Evolutionary conservation across 257 asterid species (phyloP).

Genomic region (Nicotiana tomentosiformis): DNA sequence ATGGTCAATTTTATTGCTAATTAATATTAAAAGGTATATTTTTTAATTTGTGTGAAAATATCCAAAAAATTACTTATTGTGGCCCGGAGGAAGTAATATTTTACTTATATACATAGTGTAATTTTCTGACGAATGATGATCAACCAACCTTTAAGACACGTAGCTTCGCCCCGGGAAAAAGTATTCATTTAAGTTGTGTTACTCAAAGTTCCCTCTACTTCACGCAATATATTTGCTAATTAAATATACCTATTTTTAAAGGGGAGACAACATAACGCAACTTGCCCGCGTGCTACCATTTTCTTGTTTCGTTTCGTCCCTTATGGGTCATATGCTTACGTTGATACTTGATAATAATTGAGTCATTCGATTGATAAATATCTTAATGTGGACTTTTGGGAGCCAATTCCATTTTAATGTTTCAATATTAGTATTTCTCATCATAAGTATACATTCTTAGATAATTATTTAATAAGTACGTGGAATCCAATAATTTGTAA

Average conservation of each 20-base stretch:
- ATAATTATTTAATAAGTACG: not conserved
- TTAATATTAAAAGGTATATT: too few relatives aligned
- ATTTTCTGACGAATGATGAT: too few relatives aligned
- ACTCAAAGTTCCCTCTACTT: constrained; percentile 7
- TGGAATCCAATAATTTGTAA: not conserved
- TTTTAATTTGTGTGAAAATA: too few relatives aligned
- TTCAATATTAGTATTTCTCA: not conserved
- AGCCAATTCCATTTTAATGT: not conserved
- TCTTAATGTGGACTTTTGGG: constrained; percentile 1
- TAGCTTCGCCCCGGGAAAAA: not conserved
- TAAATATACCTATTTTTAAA: not conserved
- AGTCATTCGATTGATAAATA: not conserved
- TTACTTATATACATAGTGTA: too few relatives aligned
- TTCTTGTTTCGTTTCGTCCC: not conserved
- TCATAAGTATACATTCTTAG: not conserved
- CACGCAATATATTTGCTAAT: constrained; percentile 8
- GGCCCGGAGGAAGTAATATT: too few relatives aligned
- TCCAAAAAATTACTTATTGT: too few relatives aligned
- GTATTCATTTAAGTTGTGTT: constrained; percentile 1
- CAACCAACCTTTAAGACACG: too few relatives aligned
- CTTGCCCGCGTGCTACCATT: constrained; percentile 13
- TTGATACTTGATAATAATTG: constrained; percentile 2
- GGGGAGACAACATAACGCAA: not conserved
- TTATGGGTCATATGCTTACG: constrained; percentile 2
- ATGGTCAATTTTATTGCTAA: too few relatives aligned